Percentiles rank a stretch among this genome's conserved stretches.
phyloP scores from a whole-genome alignment of 257 asterid species.

The Fraxinus quadrangulata region DNA sequence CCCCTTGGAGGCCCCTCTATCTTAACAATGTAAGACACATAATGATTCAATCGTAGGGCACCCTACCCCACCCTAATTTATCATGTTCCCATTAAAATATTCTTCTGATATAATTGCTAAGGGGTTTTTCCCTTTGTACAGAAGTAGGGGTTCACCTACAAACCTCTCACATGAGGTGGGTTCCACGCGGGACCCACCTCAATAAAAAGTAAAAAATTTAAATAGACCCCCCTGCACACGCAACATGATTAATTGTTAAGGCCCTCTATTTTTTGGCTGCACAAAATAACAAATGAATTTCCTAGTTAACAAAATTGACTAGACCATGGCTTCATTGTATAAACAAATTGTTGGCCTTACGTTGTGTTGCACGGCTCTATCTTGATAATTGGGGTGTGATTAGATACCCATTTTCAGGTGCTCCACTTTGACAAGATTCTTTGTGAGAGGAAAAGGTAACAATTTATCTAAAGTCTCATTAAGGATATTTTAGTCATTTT shows the following conservation, averaged over 20 bases:
- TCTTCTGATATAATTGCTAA: not conserved
- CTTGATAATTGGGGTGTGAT: not conserved
- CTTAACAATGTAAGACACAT: not conserved
- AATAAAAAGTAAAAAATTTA: no score
- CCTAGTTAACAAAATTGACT: not conserved
- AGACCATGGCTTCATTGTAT: not conserved
- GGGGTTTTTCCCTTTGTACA: no score
- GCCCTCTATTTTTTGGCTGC: not conserved
- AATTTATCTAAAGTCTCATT: not conserved
- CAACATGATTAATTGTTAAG: not conserved
- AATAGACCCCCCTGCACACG: no score
- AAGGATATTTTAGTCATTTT: not conserved
- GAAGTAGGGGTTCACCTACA: no score
- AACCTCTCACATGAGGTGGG: no score
- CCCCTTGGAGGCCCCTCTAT: not conserved
- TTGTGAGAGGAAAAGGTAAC: not conserved
- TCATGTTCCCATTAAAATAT: not conserved
- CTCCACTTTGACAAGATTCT: not conserved
- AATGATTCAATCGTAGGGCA: not conserved
- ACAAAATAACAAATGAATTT: not conserved
- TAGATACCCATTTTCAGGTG: constrained; percentile 1
- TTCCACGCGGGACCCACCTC: no score
- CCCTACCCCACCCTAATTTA: not conserved
- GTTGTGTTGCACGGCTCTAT: not conserved
- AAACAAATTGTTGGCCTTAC: not conserved